Evolutionary conservation across 139 green algal species (phyloP), one percentile per base, ranked within the genome.

Genomic region (Tetratostichococcus sp.): DNA sequence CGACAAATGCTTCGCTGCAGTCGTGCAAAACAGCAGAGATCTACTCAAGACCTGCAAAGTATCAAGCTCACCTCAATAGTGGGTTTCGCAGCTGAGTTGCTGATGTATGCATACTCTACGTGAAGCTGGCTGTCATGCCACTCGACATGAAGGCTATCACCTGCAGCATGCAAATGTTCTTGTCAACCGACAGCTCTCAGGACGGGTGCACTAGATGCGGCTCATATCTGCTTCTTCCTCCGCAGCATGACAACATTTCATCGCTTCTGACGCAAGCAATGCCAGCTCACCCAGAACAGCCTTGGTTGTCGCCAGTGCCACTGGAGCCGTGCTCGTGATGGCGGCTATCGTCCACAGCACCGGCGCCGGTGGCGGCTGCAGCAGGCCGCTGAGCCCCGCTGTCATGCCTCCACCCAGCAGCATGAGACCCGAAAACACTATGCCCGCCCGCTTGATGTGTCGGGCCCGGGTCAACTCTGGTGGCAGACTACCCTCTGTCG

Each of bases 91-190:
- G 66, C 50, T 5, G 73, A 26, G 26, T 26, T 65, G n/a, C 25
- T 65, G 0, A 65, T 31, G 1, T 32, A 30, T 28, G 32, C 73
- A 65, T 35, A 72, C 62, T 77, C 58, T 42, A 71, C 32, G 22
- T 72, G 69, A 1, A 77, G 5, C 34, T 62, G 62, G 8, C 73
- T 62, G 6, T 77, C 32, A 26, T 77, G 73, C 62, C 70, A 19
- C 62, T 77, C 73, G 8, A 77, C 2, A 4, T 76, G 71, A 62
- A 62, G 50, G 50, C 50, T 62, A 17, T 62, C 50, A 62, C 50
- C 50, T 62, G 50, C 50, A 50, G 39, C 39, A 50, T 50, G 39
- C 8, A 50, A 50, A 11, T 50, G n/a, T n/a, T n/a, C n/a, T n/a
- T n/a, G n/a, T n/a, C n/a, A n/a, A n/a, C n/a, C n/a, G n/a, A n/a